A percentile compares a stretch with the other conserved stretches of the same genome.
Evolutionary conservation across 164 flowering plant genomes (phyloP).

Genomic region (Euptelea pleiosperma): DNA sequence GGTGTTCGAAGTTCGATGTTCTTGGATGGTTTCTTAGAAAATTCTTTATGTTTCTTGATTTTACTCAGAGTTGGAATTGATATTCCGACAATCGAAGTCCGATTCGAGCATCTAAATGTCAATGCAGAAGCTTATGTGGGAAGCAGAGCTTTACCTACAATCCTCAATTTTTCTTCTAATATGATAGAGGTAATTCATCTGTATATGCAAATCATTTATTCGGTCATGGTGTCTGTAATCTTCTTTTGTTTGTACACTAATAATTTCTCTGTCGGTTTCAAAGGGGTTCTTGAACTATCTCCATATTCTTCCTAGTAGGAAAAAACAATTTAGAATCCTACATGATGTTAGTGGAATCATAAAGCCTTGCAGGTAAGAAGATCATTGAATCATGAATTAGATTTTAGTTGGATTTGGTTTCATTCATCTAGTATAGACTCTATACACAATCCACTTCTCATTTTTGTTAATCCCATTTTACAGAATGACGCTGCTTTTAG

Average conservation of each 20-base stretch:
- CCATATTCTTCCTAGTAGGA: constrained; percentile 51
- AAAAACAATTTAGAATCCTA: constrained; percentile 44
- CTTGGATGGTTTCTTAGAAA: too few relatives aligned
- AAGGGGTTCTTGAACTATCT: constrained; percentile 50
- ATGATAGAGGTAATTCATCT: constrained; percentile 44
- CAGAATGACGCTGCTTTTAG: constrained; percentile 39
- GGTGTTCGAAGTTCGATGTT: too few relatives aligned
- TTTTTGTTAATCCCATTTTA: constrained; percentile 6
- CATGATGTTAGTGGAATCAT: constrained; percentile 60
- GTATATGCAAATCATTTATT: neutral
- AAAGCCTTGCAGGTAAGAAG: constrained; percentile 58
- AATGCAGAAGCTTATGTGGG: constrained; percentile 56
- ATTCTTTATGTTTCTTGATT: neutral
- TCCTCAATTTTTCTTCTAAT: constrained; percentile 43
- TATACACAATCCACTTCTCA: neutral
- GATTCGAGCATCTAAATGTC: constrained; percentile 39
- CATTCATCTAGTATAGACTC: too few relatives aligned
- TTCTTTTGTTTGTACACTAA: neutral
- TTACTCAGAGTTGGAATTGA: constrained; percentile 43
- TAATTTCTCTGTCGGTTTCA: neutral
- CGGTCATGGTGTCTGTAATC: neutral
- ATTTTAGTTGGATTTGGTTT: too few relatives aligned
- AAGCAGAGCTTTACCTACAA: constrained; percentile 60
- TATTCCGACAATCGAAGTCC: constrained; percentile 39
- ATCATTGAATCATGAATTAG: too few relatives aligned